These are phyloP conservation scores for sunflower (Helianthus annuus) DNA, from an alignment of 129 eudicot genomes.

Conservation along the genomic window HanXRQr2.0-SUNRISE NC_035442.2:159410913-159411412, in stretches of 20 bases:
- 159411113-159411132: not conserved
- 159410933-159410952: not conserved
- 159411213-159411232: slow-evolving; percentile 11
- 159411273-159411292: slow-evolving; percentile 41
- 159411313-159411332: slow-evolving; percentile 99
- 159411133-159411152: not conserved
- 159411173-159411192: slow-evolving; percentile 19
- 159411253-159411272: slow-evolving; percentile 65
- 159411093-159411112: not conserved
- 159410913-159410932: not conserved
- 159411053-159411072: not conserved
- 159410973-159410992: not conserved
- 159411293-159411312: slow-evolving; percentile 40
- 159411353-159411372: slow-evolving; percentile 84
- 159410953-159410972: not conserved
- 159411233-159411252: slow-evolving; percentile 31
- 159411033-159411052: not conserved
- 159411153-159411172: not conserved
- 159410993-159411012: slow-evolving; percentile 2
- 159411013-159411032: not conserved
- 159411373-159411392: slow-evolving; percentile 93
- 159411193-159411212: slow-evolving; percentile 8
- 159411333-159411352: slow-evolving; percentile 87
- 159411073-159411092: not conserved
- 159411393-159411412: slow-evolving; percentile 72